Conservation (phyloP, 176 grass and related monocot genomes). For the Ampelocalamus luodianensis region DNA sequence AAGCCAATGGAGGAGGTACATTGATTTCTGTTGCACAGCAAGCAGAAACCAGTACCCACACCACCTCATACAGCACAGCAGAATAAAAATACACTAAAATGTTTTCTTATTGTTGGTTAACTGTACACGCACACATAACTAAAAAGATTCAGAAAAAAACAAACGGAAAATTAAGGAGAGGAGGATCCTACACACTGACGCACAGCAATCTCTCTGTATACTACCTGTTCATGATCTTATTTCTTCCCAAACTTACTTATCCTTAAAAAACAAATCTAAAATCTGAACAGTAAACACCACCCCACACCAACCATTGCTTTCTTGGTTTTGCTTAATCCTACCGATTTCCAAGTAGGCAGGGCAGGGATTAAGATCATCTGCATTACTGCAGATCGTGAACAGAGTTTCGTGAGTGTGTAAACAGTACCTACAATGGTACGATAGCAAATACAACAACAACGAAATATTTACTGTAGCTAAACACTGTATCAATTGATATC, state of each 20-base stretch:
- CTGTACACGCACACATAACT: conserved; percentile 29
- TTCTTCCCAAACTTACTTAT: conserved; percentile 12
- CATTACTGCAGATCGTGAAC: no score
- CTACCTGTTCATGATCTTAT: conserved; percentile 28
- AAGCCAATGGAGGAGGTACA: not conserved
- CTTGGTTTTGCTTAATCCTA: conserved; percentile 39
- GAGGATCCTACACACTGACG: conserved; percentile 3
- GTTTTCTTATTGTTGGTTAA: conserved; percentile 32
- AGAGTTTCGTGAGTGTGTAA: no score
- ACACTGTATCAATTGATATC: no score
- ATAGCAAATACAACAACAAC: no score
- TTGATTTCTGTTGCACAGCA: not conserved
- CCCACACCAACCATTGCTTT: not conserved
- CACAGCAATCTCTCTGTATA: conserved; percentile 2
- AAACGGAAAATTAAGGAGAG: not conserved
- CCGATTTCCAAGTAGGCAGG: not conserved
- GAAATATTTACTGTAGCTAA: no score
- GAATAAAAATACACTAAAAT: conserved; percentile 4
- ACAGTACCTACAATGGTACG: no score
- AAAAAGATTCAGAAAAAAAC: conserved; percentile 12
- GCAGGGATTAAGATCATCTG: not conserved
- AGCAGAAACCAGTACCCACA: not conserved
- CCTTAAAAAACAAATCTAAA: not conserved
- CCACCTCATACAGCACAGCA: not conserved
- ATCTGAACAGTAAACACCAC: conserved; percentile 15